Percentiles rank a stretch among this genome's conserved stretches.
phyloP scores from a whole-genome alignment of 2,329 filamentous ascomycete genomes.

The Colletotrichum sp. region DNA sequence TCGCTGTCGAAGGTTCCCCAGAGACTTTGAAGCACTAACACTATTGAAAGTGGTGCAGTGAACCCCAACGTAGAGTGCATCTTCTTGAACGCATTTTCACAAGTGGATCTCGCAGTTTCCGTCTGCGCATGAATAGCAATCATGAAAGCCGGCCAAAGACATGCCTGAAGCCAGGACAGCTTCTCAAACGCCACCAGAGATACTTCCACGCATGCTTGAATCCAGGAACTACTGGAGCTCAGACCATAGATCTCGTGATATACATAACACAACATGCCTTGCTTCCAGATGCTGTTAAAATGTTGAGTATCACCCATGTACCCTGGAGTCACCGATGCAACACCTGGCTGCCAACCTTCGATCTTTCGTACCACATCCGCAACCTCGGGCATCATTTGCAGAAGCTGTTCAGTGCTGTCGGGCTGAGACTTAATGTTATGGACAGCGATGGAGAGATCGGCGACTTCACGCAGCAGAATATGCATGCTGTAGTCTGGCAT shows the following conservation, averaged over 20 bases:
- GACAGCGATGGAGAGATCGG: neutral
- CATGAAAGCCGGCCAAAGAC: neutral
- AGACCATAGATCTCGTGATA: neutral
- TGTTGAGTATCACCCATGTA: neutral
- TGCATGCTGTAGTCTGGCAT: neutral
- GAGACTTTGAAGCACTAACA: neutral
- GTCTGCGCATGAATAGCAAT: neutral
- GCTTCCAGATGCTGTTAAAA: neutral
- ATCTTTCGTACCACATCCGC: neutral
- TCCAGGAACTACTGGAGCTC: neutral
- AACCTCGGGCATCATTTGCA: neutral
- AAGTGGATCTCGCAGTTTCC: neutral
- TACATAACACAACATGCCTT: neutral
- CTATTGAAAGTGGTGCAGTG: neutral
- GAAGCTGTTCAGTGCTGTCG: neutral
- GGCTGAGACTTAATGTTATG: neutral
- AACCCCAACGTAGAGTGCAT: neutral
- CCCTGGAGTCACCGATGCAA: neutral
- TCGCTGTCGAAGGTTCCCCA: neutral
- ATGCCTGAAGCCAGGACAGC: neutral
- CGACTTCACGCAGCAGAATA: neutral
- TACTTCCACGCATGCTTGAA: neutral
- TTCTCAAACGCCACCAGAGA: neutral
- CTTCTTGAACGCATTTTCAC: neutral
- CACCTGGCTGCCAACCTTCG: neutral